phyloP scores from a whole-genome alignment of 73 alveolate species.

The Tetrahymena malaccensis region DNA sequence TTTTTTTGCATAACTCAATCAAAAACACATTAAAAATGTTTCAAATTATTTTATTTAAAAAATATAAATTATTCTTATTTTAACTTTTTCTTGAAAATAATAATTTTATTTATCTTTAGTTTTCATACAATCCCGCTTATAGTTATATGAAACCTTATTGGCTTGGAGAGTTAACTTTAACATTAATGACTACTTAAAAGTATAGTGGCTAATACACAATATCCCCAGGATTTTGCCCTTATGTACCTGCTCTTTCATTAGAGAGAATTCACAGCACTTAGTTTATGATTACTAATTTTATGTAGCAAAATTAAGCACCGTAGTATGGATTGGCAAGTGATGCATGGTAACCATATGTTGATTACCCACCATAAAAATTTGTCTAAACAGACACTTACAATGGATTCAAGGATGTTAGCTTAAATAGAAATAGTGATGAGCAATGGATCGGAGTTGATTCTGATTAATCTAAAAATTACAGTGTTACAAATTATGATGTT shows the following conservation, averaged over 20 bases:
- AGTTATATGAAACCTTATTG: slow-evolving; percentile 38
- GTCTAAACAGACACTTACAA: not conserved
- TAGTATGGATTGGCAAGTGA: not conserved
- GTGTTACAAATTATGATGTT: not conserved
- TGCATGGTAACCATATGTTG: slow-evolving; percentile 12
- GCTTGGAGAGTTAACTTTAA: slow-evolving; percentile 33
- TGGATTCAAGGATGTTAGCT: not conserved
- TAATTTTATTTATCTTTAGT: not conserved
- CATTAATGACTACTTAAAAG: slow-evolving; percentile 28
- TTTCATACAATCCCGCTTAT: slow-evolving; percentile 38
- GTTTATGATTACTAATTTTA: not conserved
- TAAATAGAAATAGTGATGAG: slow-evolving; percentile 21
- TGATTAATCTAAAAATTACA: not conserved
- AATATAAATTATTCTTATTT: too few species aligned
- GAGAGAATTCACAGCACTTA: slow-evolving; percentile 14
- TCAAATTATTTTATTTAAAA: too few species aligned
- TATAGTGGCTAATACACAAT: slow-evolving; percentile 3
- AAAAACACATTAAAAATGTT: too few species aligned
- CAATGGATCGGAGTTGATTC: slow-evolving; percentile 9
- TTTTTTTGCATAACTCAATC: too few species aligned
- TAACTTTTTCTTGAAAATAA: not conserved
- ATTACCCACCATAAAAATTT: not conserved
- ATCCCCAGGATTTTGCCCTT: slow-evolving; percentile 42
- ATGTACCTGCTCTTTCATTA: slow-evolving; percentile 15
- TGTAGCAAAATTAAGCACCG: not conserved